These are phyloP conservation scores for Neurospora sp. DNA, from an alignment of 495 filamentous ascomycete genomes.

Conservation along the genomic window DNA sequence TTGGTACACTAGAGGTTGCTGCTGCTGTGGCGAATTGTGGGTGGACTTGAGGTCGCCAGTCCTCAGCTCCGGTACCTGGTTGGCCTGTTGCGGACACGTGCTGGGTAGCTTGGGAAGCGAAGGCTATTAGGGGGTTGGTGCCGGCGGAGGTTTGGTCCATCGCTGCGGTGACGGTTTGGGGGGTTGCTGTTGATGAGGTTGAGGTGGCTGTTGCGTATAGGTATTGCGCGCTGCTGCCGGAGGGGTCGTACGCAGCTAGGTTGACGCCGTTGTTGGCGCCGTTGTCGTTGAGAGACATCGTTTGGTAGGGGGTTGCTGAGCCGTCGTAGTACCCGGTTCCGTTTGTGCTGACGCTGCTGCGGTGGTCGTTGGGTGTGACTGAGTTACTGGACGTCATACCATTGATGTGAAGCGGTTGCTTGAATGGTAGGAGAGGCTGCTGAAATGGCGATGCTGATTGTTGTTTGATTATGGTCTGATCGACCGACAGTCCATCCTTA, in stretches of 20 bases:
- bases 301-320: conserved; percentile 12
- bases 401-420: neutral
- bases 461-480: conserved; percentile 4
- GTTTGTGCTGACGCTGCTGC: conserved; percentile 10
- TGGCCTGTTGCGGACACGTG: conserved; percentile 12
- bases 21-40: conserved; percentile 7
- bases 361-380: conserved; percentile 5
- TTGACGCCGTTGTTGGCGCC: conserved; percentile 10
- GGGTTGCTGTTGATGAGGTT: conserved; percentile 5
- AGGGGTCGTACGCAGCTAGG: conserved; percentile 3
- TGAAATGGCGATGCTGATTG: conserved; percentile 7
- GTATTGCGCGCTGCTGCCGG: conserved; percentile 11
- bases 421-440: neutral
- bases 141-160: conserved; percentile 6
- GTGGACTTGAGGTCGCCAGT: conserved; percentile 20
- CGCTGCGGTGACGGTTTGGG: neutral
- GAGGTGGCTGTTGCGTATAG: conserved; percentile 11
- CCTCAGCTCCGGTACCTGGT: conserved; percentile 11
- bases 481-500: conserved; percentile 8
- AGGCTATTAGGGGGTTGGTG: conserved; percentile 22
- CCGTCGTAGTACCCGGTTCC: conserved; percentile 19
- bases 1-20: conserved; percentile 9
- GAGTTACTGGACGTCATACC: neutral
- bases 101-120: conserved; percentile 27
- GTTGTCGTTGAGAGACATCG: conserved; percentile 7